phyloP scores from a whole-genome alignment of 768 basidiomycete species.

The Pleurotus cornucopiae region DNA sequence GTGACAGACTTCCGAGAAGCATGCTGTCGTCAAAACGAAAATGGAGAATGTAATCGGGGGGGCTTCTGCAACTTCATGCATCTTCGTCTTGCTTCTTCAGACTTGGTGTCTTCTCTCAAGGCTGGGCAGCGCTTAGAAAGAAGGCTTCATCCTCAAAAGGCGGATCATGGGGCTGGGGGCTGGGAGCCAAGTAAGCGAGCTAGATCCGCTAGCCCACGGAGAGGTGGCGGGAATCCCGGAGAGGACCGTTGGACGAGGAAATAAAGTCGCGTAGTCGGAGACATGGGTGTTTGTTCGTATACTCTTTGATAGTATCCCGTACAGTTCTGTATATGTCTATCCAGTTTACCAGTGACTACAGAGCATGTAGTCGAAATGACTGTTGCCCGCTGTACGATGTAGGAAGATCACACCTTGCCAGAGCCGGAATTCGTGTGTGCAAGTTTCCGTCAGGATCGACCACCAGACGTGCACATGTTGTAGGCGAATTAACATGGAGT shows the following conservation, averaged over 20 bases:
- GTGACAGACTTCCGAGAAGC: slow-evolving; percentile 99
- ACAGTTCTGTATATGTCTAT: background rate
- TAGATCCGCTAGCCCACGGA: slow-evolving; percentile 74
- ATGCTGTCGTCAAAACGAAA: slow-evolving; percentile 97
- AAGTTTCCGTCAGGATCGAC: no score
- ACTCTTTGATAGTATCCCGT: background rate
- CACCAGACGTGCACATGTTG: no score
- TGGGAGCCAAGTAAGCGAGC: slow-evolving; percentile 81
- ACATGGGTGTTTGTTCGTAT: slow-evolving; percentile 3
- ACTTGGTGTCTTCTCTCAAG: slow-evolving; percentile 73
- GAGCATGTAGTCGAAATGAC: no score
- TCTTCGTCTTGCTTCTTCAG: slow-evolving; percentile 80
- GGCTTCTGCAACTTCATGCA: slow-evolving; percentile 99
- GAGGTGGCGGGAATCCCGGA: slow-evolving; percentile 57
- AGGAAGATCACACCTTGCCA: no score
- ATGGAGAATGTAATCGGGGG: slow-evolving; percentile 96
- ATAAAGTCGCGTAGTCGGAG: slow-evolving; percentile 16
- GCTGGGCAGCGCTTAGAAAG: slow-evolving; percentile 84
- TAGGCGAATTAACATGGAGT: no score
- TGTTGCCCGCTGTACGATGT: no score
- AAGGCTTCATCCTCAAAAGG: slow-evolving; percentile 64
- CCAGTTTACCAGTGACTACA: no score
- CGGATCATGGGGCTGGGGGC: slow-evolving; percentile 64
- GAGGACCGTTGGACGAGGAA: slow-evolving; percentile 80
- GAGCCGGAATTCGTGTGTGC: no score